These are phyloP conservation scores for Fusarium tupiense DNA, from an alignment of 2,329 filamentous ascomycete genomes.

Conservation along the genomic window DNA sequence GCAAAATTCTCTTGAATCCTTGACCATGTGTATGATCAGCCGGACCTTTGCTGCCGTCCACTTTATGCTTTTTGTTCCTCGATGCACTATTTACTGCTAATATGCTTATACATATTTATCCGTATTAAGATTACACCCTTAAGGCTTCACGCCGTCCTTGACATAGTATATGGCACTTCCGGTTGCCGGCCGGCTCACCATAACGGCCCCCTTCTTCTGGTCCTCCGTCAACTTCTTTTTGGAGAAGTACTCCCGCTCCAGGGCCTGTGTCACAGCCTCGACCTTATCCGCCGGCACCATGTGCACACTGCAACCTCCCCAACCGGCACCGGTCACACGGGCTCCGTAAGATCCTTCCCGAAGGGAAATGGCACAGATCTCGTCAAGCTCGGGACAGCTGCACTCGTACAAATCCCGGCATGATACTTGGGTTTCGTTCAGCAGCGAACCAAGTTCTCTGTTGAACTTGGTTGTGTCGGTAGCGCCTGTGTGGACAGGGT, in stretches of 20 bases:
- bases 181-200: conserved; percentile 87
- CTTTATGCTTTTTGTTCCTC: conserved; percentile 8
- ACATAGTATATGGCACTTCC: conserved; percentile 69
- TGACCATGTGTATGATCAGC: conserved; percentile 13
- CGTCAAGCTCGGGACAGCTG: conserved; percentile 91
- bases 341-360: conserved; percentile 84
- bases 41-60: not conserved
- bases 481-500: conserved; percentile 50
- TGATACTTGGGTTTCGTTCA: conserved; percentile 90
- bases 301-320: conserved; percentile 97
- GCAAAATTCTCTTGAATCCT: conserved; percentile 2
- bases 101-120: not conserved
- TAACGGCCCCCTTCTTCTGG: conserved; percentile 80
- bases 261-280: conserved; percentile 77
- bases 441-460: conserved; percentile 76
- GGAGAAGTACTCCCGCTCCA: conserved; percentile 84
- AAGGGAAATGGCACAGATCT: conserved; percentile 82
- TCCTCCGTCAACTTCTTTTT: conserved; percentile 73
- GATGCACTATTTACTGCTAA: conserved; percentile 1
- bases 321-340: conserved; percentile 90
- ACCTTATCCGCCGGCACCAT: conserved; percentile 87
- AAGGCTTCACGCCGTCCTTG: conserved; percentile 40
- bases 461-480: conserved; percentile 71
- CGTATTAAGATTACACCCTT: not conserved
- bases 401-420: conserved; percentile 91